These are phyloP conservation scores for Leishmania braziliensis DNA, from an alignment of 208 protist species.

Conservation along the genomic window DNA sequence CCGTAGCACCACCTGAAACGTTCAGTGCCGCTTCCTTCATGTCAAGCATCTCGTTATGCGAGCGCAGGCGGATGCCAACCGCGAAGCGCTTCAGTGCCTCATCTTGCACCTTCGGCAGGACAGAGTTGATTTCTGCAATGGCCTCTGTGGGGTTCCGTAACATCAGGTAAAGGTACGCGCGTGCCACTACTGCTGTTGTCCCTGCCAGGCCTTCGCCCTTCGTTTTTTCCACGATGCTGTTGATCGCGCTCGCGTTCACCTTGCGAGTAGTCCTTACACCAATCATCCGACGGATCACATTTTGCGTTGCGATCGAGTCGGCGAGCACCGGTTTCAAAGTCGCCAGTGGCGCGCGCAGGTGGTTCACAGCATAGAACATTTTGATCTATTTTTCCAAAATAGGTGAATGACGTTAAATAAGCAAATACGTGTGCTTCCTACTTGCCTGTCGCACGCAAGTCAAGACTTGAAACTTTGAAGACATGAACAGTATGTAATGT, in stretches of 20 bases:
- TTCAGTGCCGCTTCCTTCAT: constrained; percentile 73
- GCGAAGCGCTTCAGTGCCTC: constrained; percentile 63
- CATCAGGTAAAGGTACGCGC: constrained; percentile 50
- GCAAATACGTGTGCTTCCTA: not conserved
- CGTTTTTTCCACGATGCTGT: constrained; percentile 74
- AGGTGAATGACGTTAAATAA: not conserved
- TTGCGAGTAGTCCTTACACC: constrained; percentile 40
- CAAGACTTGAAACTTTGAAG: not conserved
- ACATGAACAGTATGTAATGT: constrained; percentile 11
- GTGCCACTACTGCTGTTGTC: constrained; percentile 48
- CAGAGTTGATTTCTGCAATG: constrained; percentile 58
- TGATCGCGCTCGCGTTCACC: constrained; percentile 56
- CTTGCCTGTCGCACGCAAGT: not conserved
- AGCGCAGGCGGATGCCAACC: constrained; percentile 64
- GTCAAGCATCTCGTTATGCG: constrained; percentile 74
- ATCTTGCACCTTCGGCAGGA: constrained; percentile 71
- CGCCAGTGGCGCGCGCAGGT: constrained; percentile 55
- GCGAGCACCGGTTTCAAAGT: constrained; percentile 73
- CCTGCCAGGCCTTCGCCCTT: constrained; percentile 74
- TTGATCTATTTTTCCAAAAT: not conserved
- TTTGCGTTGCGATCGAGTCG: constrained; percentile 57
- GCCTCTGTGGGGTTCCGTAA: constrained; percentile 53
- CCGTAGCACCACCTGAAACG: constrained; percentile 75
- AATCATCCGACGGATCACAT: constrained; percentile 60
- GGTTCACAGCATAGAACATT: constrained; percentile 59